Evolutionary conservation across 2,329 filamentous ascomycete species (phyloP).

Genomic region (Dothistroma pini): DNA sequence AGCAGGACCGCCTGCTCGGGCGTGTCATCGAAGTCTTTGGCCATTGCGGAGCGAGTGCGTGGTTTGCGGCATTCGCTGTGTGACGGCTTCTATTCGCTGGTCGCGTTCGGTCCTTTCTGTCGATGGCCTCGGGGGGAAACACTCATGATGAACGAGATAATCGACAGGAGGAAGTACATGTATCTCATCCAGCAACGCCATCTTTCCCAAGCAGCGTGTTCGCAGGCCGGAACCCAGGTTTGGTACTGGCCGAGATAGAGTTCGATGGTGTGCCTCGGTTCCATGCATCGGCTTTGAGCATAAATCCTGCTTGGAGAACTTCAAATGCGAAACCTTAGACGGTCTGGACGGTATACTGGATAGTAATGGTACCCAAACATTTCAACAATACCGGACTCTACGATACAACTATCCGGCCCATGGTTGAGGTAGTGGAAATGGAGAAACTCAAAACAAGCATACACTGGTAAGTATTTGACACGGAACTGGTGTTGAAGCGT

Average conservation of each 20-base stretch:
- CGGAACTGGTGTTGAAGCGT: too few species aligned
- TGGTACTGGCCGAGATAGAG: background rate
- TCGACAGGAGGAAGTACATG: background rate
- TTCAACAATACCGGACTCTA: too few species aligned
- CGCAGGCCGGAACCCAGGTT: background rate
- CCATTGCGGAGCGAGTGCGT: background rate
- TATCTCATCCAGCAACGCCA: background rate
- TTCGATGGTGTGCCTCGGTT: constrained; percentile 1
- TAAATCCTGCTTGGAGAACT: background rate
- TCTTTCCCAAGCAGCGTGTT: background rate
- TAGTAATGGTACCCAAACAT: too few species aligned
- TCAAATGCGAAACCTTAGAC: too few species aligned
- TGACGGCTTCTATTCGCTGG: background rate
- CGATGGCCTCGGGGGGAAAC: background rate
- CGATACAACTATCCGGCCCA: too few species aligned
- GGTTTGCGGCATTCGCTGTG: background rate
- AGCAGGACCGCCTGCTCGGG: constrained; percentile 1
- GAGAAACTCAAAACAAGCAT: too few species aligned
- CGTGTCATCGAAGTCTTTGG: background rate
- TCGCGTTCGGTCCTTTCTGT: background rate
- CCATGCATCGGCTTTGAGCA: background rate
- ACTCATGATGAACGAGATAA: background rate
- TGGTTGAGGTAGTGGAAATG: too few species aligned
- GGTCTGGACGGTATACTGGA: too few species aligned
- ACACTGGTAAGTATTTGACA: too few species aligned